These are phyloP conservation scores for Gnetum montanum DNA, from an alignment of 75 land plant species.

Conservation along the genomic window DNA sequence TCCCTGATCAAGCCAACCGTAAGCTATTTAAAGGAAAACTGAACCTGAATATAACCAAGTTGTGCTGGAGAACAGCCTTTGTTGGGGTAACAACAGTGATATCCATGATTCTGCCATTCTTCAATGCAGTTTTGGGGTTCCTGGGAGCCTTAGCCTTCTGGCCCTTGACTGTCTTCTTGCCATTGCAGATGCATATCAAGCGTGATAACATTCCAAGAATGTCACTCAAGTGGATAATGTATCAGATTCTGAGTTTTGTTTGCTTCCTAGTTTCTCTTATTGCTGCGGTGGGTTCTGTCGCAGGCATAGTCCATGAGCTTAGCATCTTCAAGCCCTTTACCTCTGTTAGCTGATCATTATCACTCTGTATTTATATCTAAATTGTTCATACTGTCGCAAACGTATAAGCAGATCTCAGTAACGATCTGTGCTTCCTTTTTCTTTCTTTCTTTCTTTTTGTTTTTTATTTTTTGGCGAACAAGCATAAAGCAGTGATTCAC, in stretches of 20 bases:
- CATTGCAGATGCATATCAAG: slow-evolving; percentile 3
- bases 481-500: no score
- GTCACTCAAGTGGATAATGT: slow-evolving; percentile 18
- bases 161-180: slow-evolving; percentile 29
- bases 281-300: slow-evolving; percentile 31
- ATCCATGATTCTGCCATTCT: slow-evolving; percentile 36
- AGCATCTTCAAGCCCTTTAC: slow-evolving; percentile 16
- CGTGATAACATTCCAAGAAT: slow-evolving; percentile 14
- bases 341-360: no score
- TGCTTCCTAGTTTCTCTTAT: slow-evolving; percentile 26
- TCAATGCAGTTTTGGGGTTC: slow-evolving; percentile 28
- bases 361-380: no score
- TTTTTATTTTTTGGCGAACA: no score
- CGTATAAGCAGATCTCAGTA: no score
- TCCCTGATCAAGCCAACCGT: no score
- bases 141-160: slow-evolving; percentile 29
- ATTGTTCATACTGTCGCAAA: no score
- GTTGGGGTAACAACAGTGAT: slow-evolving; percentile 19
- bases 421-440: no score
- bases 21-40: no score
- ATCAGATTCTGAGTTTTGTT: slow-evolving; percentile 15
- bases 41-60: no score
- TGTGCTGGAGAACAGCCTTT: slow-evolving; percentile 51
- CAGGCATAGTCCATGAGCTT: slow-evolving; percentile 21
- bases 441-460: no score